Conservation (phyloP, 1,284 basidiomycete genomes). For the Ceratobasidium papillatum region DNA sequence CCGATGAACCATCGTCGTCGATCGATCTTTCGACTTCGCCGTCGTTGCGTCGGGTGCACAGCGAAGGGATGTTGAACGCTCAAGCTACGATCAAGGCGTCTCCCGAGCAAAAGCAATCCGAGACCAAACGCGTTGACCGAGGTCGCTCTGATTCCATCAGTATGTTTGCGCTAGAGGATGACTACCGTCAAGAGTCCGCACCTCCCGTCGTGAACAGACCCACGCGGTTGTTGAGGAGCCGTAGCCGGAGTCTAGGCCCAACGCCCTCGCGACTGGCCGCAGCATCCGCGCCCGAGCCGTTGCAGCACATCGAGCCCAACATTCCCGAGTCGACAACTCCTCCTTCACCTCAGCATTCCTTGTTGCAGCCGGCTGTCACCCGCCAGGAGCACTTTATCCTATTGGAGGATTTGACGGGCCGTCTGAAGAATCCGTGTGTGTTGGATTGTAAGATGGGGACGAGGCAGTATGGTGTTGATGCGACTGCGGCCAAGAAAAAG, state of each 20-base stretch:
- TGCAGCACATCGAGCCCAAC: slow-evolving; percentile 28
- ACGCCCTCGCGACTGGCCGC: slow-evolving; percentile 20
- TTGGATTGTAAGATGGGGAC: slow-evolving; percentile 99
- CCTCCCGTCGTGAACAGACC: not conserved
- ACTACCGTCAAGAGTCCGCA: slow-evolving; percentile 49
- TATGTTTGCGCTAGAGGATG: slow-evolving; percentile 58
- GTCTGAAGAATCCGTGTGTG: slow-evolving; percentile 93
- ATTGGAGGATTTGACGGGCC: slow-evolving; percentile 98
- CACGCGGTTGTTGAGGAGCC: slow-evolving; percentile 32
- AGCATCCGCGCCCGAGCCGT: slow-evolving; percentile 14
- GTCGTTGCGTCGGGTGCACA: slow-evolving; percentile 67
- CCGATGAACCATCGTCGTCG: not conserved
- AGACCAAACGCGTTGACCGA: slow-evolving; percentile 12
- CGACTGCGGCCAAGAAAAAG: slow-evolving; percentile 91
- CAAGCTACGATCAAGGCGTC: slow-evolving; percentile 22
- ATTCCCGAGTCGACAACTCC: slow-evolving; percentile 47
- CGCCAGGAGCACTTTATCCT: slow-evolving; percentile 98
- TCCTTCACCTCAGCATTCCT: slow-evolving; percentile 40
- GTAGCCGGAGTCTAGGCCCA: slow-evolving; percentile 39
- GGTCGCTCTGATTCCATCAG: slow-evolving; percentile 44
- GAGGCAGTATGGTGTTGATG: slow-evolving; percentile 96
- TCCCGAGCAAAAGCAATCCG: slow-evolving; percentile 23
- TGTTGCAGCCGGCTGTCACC: slow-evolving; percentile 57
- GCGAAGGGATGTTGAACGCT: slow-evolving; percentile 56
- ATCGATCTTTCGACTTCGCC: slow-evolving; percentile 46